Conservation (phyloP, 495 filamentous ascomycete genomes). For the Penicillium silybi region DNA sequence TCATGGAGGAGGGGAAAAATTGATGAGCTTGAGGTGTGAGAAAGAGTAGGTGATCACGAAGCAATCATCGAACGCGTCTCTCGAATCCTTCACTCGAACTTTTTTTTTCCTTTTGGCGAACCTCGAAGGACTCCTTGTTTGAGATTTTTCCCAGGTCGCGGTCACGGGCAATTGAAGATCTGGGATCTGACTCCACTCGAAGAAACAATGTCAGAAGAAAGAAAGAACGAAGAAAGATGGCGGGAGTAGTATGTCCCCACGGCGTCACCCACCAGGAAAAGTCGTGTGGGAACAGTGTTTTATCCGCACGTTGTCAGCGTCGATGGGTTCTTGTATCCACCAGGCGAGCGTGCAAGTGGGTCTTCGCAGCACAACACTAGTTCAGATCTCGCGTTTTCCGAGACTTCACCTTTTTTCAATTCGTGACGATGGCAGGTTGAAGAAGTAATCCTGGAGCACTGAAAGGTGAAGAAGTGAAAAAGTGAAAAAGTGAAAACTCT, state of each 20-base stretch:
- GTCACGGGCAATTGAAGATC: conserved; percentile 10
- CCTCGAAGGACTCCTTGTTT: conserved; percentile 18
- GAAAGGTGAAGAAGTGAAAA: conserved; percentile 16
- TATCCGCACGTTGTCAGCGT: conserved; percentile 47
- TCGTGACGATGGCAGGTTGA: conserved; percentile 9
- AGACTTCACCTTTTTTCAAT: not conserved
- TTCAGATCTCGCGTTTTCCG: conserved; percentile 4
- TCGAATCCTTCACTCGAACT: conserved; percentile 10
- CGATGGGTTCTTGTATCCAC: conserved; percentile 43
- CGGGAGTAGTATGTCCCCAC: conserved; percentile 42
- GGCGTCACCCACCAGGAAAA: conserved; percentile 38
- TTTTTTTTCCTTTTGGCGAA: conserved; percentile 13
- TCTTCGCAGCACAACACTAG: conserved; percentile 41
- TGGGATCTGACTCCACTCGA: conserved; percentile 18
- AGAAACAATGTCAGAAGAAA: conserved; percentile 14
- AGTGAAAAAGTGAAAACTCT: conserved; percentile 17
- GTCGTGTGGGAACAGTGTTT: conserved; percentile 39
- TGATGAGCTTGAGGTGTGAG: conserved; percentile 10
- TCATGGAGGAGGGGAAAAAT: conserved; percentile 31
- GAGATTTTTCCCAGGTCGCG: conserved; percentile 22
- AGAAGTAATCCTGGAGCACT: not conserved
- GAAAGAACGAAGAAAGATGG: conserved; percentile 25
- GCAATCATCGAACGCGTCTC: conserved; percentile 43
- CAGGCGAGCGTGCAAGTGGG: conserved; percentile 45
- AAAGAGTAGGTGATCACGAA: conserved; percentile 36